Evolutionary conservation across 768 basidiomycete species (phyloP).

Genomic region (Megacollybia marginata): DNA sequence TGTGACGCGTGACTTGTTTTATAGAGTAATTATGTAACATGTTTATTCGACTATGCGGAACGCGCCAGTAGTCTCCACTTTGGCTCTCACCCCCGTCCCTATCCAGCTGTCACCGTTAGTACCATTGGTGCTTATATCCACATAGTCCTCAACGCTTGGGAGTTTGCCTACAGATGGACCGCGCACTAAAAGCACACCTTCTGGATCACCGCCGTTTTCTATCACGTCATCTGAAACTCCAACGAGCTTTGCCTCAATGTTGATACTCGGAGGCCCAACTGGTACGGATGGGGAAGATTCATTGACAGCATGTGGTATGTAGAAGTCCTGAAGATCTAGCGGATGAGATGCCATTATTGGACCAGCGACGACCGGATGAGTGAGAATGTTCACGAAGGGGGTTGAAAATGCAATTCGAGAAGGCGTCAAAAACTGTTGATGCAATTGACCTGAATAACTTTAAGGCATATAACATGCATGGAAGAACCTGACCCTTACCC

Average conservation of each 20-base stretch:
- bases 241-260: conserved; percentile 76
- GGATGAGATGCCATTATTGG: conserved; percentile 81
- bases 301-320: conserved; percentile 21
- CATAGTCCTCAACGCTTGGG: conserved; percentile 34
- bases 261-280: conserved; percentile 77
- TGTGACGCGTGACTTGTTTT: no score
- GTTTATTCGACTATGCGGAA: conserved; percentile 29
- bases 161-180: conserved; percentile 68
- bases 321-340: conserved; percentile 77
- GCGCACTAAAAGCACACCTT: conserved; percentile 51
- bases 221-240: conserved; percentile 58
- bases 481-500: conserved; percentile 35
- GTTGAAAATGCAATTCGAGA: conserved; percentile 72
- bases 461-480: background rate
- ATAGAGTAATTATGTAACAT: no score
- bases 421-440: conserved; percentile 43
- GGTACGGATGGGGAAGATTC: conserved; percentile 28
- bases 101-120: conserved; percentile 37
- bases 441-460: conserved; percentile 36
- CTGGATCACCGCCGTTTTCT: conserved; percentile 61
- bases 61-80: conserved; percentile 60
- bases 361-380: conserved; percentile 58
- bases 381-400: conserved; percentile 60
- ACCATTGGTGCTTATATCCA: conserved; percentile 19
- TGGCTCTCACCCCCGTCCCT: conserved; percentile 32